phyloP scores from a whole-genome alignment of 164 flowering plant genomes.

The Magnolia officinalis region DNA sequence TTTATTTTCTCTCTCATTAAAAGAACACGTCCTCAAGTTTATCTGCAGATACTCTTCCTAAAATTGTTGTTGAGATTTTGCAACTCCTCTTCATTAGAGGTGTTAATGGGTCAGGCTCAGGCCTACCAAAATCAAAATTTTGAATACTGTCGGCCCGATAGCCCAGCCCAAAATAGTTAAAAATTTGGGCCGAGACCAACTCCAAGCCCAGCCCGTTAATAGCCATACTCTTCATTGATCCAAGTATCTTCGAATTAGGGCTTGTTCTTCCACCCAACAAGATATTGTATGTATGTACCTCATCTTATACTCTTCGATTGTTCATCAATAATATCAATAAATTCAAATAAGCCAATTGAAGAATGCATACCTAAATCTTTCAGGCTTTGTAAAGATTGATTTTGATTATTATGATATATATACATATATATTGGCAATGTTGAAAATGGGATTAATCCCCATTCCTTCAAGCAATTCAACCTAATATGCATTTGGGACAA shows the following conservation, averaged over 20 bases:
- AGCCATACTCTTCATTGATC: background rate
- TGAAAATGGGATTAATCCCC: slow-evolving; percentile 4
- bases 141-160: too few species aligned
- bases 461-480: slow-evolving; percentile 3
- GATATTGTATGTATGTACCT: background rate
- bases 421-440: background rate
- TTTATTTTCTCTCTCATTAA: background rate
- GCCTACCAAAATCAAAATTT: too few species aligned
- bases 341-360: background rate
- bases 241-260: background rate
- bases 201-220: too few species aligned
- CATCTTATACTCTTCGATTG: background rate
- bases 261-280: background rate
- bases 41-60: background rate
- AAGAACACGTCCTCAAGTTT: slow-evolving; percentile 1
- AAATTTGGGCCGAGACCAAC: too few species aligned
- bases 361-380: background rate
- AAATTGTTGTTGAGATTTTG: background rate
- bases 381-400: background rate
- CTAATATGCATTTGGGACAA: slow-evolving; percentile 2
- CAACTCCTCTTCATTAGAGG: background rate
- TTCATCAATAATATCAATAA: background rate
- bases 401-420: too few species aligned
- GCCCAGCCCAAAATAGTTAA: too few species aligned
- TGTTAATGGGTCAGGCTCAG: too few species aligned